Percentiles rank a stretch among this genome's conserved stretches.
Conservation (phyloP, 225 moss, liverwort and hornwort genomes). For the Takakia lepidozioides region DNA sequence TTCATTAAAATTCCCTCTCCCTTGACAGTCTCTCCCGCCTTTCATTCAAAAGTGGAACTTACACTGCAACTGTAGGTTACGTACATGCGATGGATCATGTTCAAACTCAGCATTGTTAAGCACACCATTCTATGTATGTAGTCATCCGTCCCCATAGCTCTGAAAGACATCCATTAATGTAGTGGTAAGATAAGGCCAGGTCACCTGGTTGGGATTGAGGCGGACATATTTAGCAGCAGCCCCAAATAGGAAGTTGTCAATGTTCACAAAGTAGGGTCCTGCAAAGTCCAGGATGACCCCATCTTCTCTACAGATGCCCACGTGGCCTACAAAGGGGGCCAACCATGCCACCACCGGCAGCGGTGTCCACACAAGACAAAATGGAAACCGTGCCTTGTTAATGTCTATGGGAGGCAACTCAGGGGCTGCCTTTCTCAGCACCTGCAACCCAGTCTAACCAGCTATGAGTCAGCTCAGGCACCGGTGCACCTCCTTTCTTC, state of each 20-base stretch:
- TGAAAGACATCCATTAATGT: no score
- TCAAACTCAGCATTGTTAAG: no score
- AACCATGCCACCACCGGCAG: conserved; percentile 95
- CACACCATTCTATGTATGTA: no score
- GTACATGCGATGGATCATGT: no score
- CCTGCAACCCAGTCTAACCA: no score
- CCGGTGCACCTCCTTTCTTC: no score
- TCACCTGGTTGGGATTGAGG: conserved; percentile 49
- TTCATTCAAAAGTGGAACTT: no score
- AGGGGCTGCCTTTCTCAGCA: conserved; percentile 1
- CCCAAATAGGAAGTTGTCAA: conserved; percentile 84
- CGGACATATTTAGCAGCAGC: conserved; percentile 70
- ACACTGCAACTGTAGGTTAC: no score
- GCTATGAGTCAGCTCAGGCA: no score
- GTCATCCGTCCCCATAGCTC: no score
- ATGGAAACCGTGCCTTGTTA: conserved; percentile 61
- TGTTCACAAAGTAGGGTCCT: conserved; percentile 71
- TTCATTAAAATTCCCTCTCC: no score
- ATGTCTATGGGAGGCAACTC: conserved; percentile 37
- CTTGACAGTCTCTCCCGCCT: no score
- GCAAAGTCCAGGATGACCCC: conserved; percentile 92
- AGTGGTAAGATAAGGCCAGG: neutral
- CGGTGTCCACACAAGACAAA: conserved; percentile 89
- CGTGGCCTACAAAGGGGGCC: conserved; percentile 88
- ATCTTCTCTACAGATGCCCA: conserved; percentile 89